Conservation (phyloP, 352 stramenopile species). For the Phytopythium ostracodes region DNA sequence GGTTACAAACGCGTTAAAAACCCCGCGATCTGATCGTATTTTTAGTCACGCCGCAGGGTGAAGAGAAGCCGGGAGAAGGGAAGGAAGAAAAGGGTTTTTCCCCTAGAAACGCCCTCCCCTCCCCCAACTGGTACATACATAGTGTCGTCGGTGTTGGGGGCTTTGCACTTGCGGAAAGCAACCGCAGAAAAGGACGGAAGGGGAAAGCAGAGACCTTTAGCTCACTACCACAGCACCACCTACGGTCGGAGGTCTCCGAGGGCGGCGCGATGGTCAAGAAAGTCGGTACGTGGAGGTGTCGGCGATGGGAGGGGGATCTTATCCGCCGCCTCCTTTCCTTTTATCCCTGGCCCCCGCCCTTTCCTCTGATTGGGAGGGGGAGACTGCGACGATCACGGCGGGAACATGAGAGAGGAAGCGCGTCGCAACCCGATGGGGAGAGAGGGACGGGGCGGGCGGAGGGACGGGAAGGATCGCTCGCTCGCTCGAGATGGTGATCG, state of each 20-base stretch:
- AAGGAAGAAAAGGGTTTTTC: no score
- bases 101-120: no score
- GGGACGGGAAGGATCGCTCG: background rate
- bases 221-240: background rate
- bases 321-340: background rate
- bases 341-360: background rate
- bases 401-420: background rate
- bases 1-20: background rate
- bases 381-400: no score
- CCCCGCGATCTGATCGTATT: no score
- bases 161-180: conserved; percentile 1
- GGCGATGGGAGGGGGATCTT: no score
- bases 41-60: no score
- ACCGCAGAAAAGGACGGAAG: background rate
- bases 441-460: background rate
- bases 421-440: background rate
- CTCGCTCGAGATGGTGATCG: background rate
- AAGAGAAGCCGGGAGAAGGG: no score
- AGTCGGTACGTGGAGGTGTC: conserved; percentile 31
- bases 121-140: no score
- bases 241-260: background rate
- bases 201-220: background rate
- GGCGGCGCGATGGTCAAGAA: conserved; percentile 43
- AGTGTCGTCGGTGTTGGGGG: no score
- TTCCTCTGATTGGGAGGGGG: no score